phyloP scores from a whole-genome alignment of 352 stramenopile species.

The Phytophthora colocasiae region DNA sequence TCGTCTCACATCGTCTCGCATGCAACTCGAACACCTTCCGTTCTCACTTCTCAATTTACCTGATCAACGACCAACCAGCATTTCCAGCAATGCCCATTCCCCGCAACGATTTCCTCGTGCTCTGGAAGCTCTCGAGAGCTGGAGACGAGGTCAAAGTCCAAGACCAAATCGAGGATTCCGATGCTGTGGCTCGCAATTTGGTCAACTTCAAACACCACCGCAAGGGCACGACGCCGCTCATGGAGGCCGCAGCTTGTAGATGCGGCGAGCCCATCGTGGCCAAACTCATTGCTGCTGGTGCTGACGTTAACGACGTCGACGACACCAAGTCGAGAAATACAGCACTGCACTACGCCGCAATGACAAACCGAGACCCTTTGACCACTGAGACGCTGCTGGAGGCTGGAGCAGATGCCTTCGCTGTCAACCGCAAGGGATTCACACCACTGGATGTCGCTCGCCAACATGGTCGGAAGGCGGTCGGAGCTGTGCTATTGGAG shows the following conservation, averaged over 20 bases:
- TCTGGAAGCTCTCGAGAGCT: conserved; percentile 39
- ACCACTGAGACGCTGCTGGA: conserved; percentile 58
- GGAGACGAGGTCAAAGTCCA: conserved; percentile 39
- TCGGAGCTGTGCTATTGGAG: conserved; percentile 53
- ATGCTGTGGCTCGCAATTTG: conserved; percentile 40
- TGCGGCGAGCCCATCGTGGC: conserved; percentile 47
- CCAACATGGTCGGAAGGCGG: conserved; percentile 47
- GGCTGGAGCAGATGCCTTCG: conserved; percentile 55
- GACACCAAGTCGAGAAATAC: conserved; percentile 54
- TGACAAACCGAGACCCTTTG: conserved; percentile 45
- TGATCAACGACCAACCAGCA: neutral
- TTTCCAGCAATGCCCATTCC: conserved; percentile 31
- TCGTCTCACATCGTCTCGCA: conserved; percentile 14
- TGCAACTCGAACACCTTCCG: conserved; percentile 3
- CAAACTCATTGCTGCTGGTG: conserved; percentile 59
- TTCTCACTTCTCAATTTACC: neutral
- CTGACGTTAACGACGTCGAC: conserved; percentile 55
- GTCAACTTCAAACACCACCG: conserved; percentile 46
- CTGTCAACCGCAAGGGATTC: conserved; percentile 65
- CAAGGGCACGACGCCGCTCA: conserved; percentile 74
- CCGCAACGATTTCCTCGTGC: conserved; percentile 35
- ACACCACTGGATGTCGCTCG: conserved; percentile 72
- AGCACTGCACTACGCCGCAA: conserved; percentile 71
- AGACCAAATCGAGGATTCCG: conserved; percentile 36
- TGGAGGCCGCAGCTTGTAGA: conserved; percentile 61